phyloP scores from a whole-genome alignment of 2,329 filamentous ascomycete genomes.

The Ophiostoma piceae region DNA sequence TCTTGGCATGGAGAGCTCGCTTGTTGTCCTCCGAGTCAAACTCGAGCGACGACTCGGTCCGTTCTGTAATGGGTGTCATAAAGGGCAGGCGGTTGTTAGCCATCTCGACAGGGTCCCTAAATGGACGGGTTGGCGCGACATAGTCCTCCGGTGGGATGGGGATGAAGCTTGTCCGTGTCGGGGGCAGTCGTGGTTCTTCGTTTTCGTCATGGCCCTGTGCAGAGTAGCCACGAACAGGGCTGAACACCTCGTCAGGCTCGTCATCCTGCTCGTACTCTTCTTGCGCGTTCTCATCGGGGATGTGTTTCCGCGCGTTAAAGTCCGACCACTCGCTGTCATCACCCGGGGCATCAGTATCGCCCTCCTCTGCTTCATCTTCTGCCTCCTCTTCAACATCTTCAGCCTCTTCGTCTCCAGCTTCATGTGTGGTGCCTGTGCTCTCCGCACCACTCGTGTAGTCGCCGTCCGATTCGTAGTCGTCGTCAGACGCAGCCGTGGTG shows the following conservation, averaged over 20 bases:
- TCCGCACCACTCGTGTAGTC: slow-evolving; percentile 83
- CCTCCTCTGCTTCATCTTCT: slow-evolving; percentile 41
- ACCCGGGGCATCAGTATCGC: slow-evolving; percentile 42
- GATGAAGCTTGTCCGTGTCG: slow-evolving; percentile 60
- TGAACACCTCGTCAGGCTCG: slow-evolving; percentile 32
- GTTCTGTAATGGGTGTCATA: slow-evolving; percentile 97
- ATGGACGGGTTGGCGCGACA: slow-evolving; percentile 70
- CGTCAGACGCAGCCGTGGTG: slow-evolving; percentile 25
- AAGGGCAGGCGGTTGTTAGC: slow-evolving; percentile 92
- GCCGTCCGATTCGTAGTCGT: slow-evolving; percentile 62
- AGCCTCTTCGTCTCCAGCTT: slow-evolving; percentile 46
- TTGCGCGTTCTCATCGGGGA: slow-evolving; percentile 41
- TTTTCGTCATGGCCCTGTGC: slow-evolving; percentile 31
- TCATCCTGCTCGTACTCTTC: slow-evolving; percentile 28
- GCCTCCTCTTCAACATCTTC: slow-evolving; percentile 45
- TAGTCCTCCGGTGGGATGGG: slow-evolving; percentile 83
- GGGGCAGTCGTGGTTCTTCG: slow-evolving; percentile 33
- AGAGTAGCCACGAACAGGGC: slow-evolving; percentile 18
- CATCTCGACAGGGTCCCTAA: slow-evolving; percentile 70
- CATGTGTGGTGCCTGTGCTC: slow-evolving; percentile 64
- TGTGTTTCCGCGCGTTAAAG: slow-evolving; percentile 68
- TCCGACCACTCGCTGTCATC: slow-evolving; percentile 80
- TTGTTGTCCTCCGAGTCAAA: slow-evolving; percentile 56
- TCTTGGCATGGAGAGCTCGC: slow-evolving; percentile 61
- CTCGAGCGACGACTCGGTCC: slow-evolving; percentile 82